These are phyloP conservation scores for Elongisporangium prolatum DNA, from an alignment of 352 stramenopile species.

Conservation along the genomic window DNA sequence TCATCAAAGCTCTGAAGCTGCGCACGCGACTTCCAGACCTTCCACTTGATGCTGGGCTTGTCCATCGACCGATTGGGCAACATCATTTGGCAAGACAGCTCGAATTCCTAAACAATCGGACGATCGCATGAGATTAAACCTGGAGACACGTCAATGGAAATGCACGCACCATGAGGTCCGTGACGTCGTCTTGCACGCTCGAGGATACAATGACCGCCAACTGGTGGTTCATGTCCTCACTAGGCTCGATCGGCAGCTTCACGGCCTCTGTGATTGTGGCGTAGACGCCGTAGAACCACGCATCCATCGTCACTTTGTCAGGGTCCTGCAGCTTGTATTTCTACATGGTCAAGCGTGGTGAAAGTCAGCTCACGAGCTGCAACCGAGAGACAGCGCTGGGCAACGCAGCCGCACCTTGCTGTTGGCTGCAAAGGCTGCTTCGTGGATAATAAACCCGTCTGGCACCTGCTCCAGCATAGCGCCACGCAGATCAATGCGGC, in stretches of 20 bases:
- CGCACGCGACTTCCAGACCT: constrained; percentile 64
- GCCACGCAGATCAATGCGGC: constrained; percentile 46
- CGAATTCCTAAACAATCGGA: constrained; percentile 42
- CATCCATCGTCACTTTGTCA: constrained; percentile 71
- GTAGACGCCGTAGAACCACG: constrained; percentile 80
- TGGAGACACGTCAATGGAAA: constrained; percentile 3
- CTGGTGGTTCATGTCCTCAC: constrained; percentile 29
- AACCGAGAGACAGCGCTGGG: not conserved
- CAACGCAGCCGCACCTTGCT: constrained; percentile 29
- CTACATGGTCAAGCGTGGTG: constrained; percentile 13
- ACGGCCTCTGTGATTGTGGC: constrained; percentile 61
- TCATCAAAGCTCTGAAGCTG: constrained; percentile 70
- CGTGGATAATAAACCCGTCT: constrained; percentile 73
- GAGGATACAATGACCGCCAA: constrained; percentile 52
- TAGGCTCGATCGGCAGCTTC: constrained; percentile 34
- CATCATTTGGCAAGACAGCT: constrained; percentile 67
- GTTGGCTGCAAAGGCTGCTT: constrained; percentile 18
- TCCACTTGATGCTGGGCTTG: constrained; percentile 76
- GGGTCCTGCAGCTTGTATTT: constrained; percentile 74
- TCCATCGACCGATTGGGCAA: constrained; percentile 42
- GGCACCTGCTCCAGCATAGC: constrained; percentile 70
- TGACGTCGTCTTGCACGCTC: constrained; percentile 55
- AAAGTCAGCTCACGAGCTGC: not conserved
- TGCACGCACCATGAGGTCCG: constrained; percentile 37
- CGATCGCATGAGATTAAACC: constrained; percentile 4